phyloP scores from a whole-genome alignment of 495 filamentous ascomycete genomes.

The Emericellopsis terricola region DNA sequence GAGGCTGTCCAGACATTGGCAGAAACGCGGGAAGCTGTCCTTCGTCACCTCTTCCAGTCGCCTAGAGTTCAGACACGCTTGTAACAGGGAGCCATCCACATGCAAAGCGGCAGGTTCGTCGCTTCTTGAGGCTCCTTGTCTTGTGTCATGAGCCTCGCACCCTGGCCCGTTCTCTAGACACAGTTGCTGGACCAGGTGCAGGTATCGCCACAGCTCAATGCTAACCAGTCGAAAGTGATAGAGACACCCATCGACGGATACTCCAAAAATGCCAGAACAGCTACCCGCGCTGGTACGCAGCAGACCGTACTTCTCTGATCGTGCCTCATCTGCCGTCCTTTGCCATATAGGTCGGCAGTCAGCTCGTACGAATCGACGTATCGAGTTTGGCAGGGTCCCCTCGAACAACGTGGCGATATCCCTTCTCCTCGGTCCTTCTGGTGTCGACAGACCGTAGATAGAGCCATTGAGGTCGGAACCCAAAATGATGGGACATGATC shows the following conservation, averaged over 20 bases:
- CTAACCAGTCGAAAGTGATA: constrained; percentile 39
- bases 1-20: constrained; percentile 16
- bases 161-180: constrained; percentile 16
- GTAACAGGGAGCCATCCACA: constrained; percentile 50
- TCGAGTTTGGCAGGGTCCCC: constrained; percentile 27
- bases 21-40: no score
- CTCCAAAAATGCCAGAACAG: constrained; percentile 36
- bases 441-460: constrained; percentile 32
- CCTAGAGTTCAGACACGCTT: constrained; percentile 28
- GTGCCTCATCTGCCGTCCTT: no score
- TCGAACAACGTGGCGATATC: constrained; percentile 30
- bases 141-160: no score
- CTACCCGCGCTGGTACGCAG: constrained; percentile 10
- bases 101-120: no score
- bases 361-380: constrained; percentile 28
- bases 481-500: constrained; percentile 16
- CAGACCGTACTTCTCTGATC: no score
- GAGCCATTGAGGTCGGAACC: constrained; percentile 27
- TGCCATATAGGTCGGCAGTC: constrained; percentile 25
- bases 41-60: constrained; percentile 14
- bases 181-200: constrained; percentile 45
- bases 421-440: constrained; percentile 15
- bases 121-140: constrained; percentile 14
- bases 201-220: constrained; percentile 36
- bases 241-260: constrained; percentile 46